Conservation (phyloP, 768 basidiomycete genomes). For the Mrakia frigida region DNA sequence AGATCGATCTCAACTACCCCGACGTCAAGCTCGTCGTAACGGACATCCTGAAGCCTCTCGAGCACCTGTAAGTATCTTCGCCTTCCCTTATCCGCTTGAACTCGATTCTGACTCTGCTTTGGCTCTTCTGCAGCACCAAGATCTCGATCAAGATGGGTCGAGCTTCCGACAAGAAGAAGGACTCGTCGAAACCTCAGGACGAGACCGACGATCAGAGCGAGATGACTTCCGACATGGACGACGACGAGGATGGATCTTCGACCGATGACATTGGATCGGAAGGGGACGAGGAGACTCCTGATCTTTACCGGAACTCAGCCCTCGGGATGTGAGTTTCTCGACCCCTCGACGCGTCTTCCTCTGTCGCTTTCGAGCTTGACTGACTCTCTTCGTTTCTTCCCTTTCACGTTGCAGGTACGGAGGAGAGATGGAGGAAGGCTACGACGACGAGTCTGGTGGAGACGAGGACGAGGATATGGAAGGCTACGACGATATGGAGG, state of each 20-base stretch:
- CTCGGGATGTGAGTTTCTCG: constrained; percentile 63
- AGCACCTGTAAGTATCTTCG: constrained; percentile 64
- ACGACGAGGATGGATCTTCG: constrained; percentile 36
- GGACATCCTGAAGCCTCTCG: constrained; percentile 79
- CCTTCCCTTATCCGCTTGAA: not conserved
- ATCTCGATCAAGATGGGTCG: constrained; percentile 98
- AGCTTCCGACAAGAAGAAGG: constrained; percentile 42
- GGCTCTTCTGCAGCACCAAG: constrained; percentile 64
- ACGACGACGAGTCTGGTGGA: constrained; percentile 50
- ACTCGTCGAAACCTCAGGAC: constrained; percentile 15
- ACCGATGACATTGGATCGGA: constrained; percentile 29
- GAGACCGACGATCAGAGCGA: constrained; percentile 12
- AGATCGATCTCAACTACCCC: constrained; percentile 93
- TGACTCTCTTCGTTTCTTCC: not conserved
- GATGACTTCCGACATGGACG: constrained; percentile 19
- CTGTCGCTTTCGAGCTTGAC: not conserved
- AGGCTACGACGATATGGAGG: constrained; percentile 67
- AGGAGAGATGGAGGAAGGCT: constrained; percentile 41
- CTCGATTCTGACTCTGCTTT: not conserved
- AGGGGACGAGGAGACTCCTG: constrained; percentile 65
- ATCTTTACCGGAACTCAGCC: constrained; percentile 92
- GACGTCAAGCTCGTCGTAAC: constrained; percentile 80
- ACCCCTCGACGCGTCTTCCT: not conserved
- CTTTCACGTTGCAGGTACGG: constrained; percentile 34
- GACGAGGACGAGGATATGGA: constrained; percentile 75